Evolutionary conservation across 306 rosid species (phyloP).

Genomic region (Gleditsia sinensis): DNA sequence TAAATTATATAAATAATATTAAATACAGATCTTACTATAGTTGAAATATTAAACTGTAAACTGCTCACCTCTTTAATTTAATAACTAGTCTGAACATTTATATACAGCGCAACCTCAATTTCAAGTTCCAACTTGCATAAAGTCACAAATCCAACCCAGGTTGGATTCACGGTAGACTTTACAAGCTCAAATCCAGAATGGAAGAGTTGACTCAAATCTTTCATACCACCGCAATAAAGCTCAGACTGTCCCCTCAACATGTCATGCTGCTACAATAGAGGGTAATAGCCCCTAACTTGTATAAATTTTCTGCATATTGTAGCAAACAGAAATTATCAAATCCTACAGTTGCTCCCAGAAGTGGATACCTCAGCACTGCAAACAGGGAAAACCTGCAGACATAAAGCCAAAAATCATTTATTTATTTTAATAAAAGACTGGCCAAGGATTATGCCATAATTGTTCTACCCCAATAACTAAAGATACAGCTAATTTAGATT

Average conservation of each 20-base stretch:
- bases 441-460: slow-evolving; percentile 2
- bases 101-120: no score
- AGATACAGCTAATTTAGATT: neutral
- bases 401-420: slow-evolving; percentile 3
- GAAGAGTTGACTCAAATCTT: no score
- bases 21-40: no score
- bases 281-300: slow-evolving; percentile 36
- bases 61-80: no score
- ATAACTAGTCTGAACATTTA: no score
- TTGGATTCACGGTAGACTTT: no score
- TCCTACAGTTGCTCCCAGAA: slow-evolving; percentile 62
- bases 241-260: slow-evolving; percentile 36
- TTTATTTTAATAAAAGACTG: neutral
- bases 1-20: no score
- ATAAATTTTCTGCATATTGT: slow-evolving; percentile 33
- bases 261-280: slow-evolving; percentile 26
- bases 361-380: slow-evolving; percentile 84
- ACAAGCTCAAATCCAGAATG: no score
- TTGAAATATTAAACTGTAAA: no score
- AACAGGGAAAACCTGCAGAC: slow-evolving; percentile 85
- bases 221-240: neutral
- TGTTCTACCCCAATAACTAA: neutral
- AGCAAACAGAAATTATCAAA: slow-evolving; percentile 7
- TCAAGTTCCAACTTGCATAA: no score
- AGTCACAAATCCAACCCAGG: no score